A percentile compares a stretch with the other conserved stretches of the same genome.
Evolutionary conservation across 164 flowering plant genomes (phyloP).

Genomic region (Nymphaea thermarum): DNA sequence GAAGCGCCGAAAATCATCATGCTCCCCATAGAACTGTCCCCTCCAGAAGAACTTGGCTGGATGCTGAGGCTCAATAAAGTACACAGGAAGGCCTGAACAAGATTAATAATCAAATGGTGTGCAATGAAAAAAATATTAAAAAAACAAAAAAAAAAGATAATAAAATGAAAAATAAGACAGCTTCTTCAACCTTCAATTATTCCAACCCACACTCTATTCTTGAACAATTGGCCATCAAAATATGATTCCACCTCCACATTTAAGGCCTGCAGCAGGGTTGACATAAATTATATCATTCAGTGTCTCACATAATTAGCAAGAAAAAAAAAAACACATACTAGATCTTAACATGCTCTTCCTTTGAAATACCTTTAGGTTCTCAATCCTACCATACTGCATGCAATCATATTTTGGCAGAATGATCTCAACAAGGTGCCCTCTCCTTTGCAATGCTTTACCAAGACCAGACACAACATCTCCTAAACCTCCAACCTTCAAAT

Average conservation of each 20-base stretch:
- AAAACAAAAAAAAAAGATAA: not conserved
- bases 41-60: constrained; percentile 86
- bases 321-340: too few relatives aligned
- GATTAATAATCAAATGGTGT: not conserved
- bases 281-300: too few relatives aligned
- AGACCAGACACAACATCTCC: constrained; percentile 97
- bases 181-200: constrained; percentile 12
- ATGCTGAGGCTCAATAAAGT: constrained; percentile 93
- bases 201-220: constrained; percentile 89
- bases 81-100: constrained; percentile 82
- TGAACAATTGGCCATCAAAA: constrained; percentile 67
- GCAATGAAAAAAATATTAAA: not conserved
- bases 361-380: constrained; percentile 52
- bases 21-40: constrained; percentile 86
- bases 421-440: constrained; percentile 90
- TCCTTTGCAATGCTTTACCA: constrained; percentile 84
- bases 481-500: constrained; percentile 83
- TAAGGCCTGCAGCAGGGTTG: constrained; percentile 37
- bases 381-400: constrained; percentile 57
- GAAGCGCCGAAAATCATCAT: constrained; percentile 89
- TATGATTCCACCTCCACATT: constrained; percentile 68
- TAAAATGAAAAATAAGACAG: not conserved
- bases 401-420: constrained; percentile 95
- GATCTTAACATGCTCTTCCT: constrained; percentile 3
- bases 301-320: not conserved